Base-by-base conservation (phyloP, 164 flowering plant species). In the Vitis riparia region DNA sequence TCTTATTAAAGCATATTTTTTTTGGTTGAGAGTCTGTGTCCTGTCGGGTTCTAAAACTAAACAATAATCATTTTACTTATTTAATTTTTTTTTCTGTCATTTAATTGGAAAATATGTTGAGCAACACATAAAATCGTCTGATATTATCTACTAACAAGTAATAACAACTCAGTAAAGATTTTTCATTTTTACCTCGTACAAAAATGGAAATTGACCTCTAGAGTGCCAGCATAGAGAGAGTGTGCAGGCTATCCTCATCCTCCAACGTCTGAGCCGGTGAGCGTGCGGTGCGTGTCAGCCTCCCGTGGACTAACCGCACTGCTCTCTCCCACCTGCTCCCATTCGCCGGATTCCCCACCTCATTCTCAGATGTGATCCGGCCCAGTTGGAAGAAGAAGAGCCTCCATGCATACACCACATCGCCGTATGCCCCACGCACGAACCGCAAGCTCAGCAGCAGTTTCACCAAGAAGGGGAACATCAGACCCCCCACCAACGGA, bases 191-290 rank as follows among this genome's bases (percentile, higher is more conserved):
- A 37, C 44, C 44, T 37, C 7, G 7, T 3, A 3, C 2, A 37
- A 37, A 37, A 37, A 6, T 37, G 27, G 27, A 23, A 23, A 23
- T 23, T 23, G 27, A 23, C 27, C 27, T 23, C 27, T 32, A 76
- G 17, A 83, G 81, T 11, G 80, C 77, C 12, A 78, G 44, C 75
- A 80, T 71, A 14, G 83, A 71, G 74, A 82, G 71, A 1, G 81
- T 52, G 50, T 70, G 76, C 68, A 80, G 59, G 66, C 66, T 78
- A 11, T 70, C 62, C n/a, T 78, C 82, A 15, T 68, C 77, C 12
- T 27, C 16, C n/a, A 48, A 6, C 44, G 7, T 3, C 44, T 37
- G 44, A 5, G 64, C 49, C 3, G 69, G 14, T 5, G 62, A 9
- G 14, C 52, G 48, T 4, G 70, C 47, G 2, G 50, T 69, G 6